These are phyloP conservation scores for Penicillium waksmanii DNA, from an alignment of 495 filamentous ascomycete species.

Conservation along the genomic window DNA sequence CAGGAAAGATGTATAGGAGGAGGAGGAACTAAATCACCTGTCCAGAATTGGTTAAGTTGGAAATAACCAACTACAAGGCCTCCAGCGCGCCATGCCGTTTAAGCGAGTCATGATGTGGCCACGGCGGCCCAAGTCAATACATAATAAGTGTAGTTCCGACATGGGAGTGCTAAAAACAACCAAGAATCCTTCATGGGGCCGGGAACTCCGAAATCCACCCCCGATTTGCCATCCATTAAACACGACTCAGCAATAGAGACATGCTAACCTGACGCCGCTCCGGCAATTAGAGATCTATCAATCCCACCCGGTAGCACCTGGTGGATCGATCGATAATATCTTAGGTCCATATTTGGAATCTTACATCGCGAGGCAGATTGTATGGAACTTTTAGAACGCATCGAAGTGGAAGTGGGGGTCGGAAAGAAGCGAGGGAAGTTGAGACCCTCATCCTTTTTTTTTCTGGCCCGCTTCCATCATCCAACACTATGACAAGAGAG, in stretches of 20 bases:
- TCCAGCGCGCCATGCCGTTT: neutral
- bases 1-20: neutral
- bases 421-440: too few species aligned
- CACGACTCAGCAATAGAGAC: neutral
- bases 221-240: neutral
- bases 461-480: neutral
- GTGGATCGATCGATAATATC: neutral
- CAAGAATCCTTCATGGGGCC: constrained; percentile 3
- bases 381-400: too few species aligned
- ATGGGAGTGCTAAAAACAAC: neutral
- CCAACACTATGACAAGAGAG: neutral
- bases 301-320: neutral
- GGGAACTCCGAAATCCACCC: neutral
- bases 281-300: neutral
- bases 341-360: too few species aligned
- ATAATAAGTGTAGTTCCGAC: neutral
- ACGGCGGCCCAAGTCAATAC: neutral
- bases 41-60: neutral
- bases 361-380: too few species aligned
- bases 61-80: neutral
- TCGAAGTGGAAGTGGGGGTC: too few species aligned
- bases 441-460: neutral
- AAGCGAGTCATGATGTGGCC: neutral
- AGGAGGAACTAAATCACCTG: too few species aligned
- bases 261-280: neutral